Percentiles rank a stretch among this genome's conserved stretches.
phyloP scores from a whole-genome alignment of 2,329 filamentous ascomycete genomes.

The Elsinoe fawcettii region DNA sequence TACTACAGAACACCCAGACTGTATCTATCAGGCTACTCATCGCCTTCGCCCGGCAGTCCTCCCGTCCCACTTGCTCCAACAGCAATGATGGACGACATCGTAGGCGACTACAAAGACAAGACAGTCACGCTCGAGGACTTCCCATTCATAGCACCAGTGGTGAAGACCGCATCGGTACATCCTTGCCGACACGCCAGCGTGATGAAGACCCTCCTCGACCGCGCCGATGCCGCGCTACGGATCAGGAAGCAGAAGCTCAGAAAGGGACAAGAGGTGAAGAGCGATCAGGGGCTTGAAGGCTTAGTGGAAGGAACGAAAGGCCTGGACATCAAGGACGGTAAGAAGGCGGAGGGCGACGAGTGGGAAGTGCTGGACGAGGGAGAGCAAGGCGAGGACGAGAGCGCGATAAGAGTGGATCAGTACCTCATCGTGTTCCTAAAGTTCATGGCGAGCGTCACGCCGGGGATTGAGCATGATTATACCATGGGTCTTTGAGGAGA shows the following conservation, averaged over 20 bases:
- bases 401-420: constrained; percentile 79
- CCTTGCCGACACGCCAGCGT: constrained; percentile 96
- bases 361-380: constrained; percentile 54
- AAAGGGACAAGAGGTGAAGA: constrained; percentile 40
- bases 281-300: constrained; percentile 65
- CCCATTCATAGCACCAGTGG: constrained; percentile 79
- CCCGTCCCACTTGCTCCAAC: constrained; percentile 66
- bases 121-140: constrained; percentile 98
- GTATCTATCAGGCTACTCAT: constrained; percentile 79
- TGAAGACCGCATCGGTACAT: constrained; percentile 95
- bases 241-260: constrained; percentile 75
- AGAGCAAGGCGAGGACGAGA: constrained; percentile 60
- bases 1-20: constrained; percentile 95
- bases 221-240: constrained; percentile 87
- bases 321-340: constrained; percentile 50
- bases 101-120: constrained; percentile 96
- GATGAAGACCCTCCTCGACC: constrained; percentile 95
- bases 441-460: constrained; percentile 69
- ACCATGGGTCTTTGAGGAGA: constrained; percentile 75
- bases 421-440: constrained; percentile 83
- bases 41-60: constrained; percentile 54
- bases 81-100: constrained; percentile 93
- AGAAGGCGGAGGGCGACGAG: constrained; percentile 47
- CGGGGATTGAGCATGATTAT: constrained; percentile 95
- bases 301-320: constrained; percentile 69